Base-by-base conservation (phyloP, 768 basidiomycete genomes). In the Gyrodon lividus region DNA sequence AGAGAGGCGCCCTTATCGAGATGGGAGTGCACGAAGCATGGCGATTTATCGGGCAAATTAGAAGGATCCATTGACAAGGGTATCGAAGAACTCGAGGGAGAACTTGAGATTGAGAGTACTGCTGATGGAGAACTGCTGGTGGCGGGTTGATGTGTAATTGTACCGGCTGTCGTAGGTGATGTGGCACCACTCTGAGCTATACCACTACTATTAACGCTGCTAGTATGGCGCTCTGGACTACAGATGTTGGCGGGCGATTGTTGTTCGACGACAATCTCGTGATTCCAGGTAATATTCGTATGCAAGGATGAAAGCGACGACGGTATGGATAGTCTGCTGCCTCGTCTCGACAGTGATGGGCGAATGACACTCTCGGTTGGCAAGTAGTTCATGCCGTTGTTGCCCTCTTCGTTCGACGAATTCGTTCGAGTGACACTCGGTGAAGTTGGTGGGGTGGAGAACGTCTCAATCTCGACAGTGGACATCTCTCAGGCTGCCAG, bases 21-120 rank as follows among this genome's bases (percentile, higher is more conserved):
- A 58, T 90, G 83, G 0, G 90, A 93, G 73, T 98, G 94, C 33
- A 98, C 85, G 70, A 94, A 96, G 65, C 92, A 97, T 9, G 94
- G 94, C 0, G 91, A 93, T 40, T 77, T 73, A 4, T 20, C 43
- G 8, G 65, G 59, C 2, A 55, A n/a, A 34, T 52, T 52, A 13
- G 56, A 58, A 2, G 65, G 22, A 45, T 70, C 52, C 62, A 70
- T 69, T 1, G 55, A 49, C 43, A 55, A 51, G 50, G 67, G 57
- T 59, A 64, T 56, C 52, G 59, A 55, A 37, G 67, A 55, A 45
- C 57, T 68, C 16, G 67, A 65, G 24, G 61, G 61, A 7, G 69
- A 70, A 23, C 62, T 70, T 35, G 67, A 59, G 43, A 54, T 50
- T 57, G 62, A 59, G 44, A 46, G 22, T 13, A 14, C 34, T 48